phyloP scores from a whole-genome alignment of 2,329 filamentous ascomycete species.

The Ophiostoma tasmaniense region DNA sequence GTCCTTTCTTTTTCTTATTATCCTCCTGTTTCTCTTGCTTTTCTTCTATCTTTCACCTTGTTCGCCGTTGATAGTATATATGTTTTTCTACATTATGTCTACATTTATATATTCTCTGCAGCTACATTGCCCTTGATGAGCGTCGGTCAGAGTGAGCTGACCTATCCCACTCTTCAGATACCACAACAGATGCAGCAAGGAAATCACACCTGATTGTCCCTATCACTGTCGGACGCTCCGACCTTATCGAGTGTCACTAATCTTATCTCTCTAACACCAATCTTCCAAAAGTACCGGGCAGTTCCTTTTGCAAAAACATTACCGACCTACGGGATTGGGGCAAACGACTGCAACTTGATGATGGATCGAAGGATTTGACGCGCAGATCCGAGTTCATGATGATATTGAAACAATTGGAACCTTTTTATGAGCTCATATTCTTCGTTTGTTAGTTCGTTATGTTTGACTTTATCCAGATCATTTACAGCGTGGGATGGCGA shows the following conservation, averaged over 20 bases:
- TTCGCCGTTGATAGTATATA: not conserved
- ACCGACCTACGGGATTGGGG: not conserved
- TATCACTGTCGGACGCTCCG: not conserved
- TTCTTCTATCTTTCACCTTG: not conserved
- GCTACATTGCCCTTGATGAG: not conserved
- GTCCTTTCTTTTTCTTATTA: not conserved
- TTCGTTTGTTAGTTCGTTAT: not conserved
- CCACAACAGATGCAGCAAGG: not conserved
- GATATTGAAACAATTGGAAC: not conserved
- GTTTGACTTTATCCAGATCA: not conserved
- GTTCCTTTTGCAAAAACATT: not conserved
- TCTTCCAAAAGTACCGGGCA: not conserved
- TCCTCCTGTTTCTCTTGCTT: not conserved
- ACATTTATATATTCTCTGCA: no score
- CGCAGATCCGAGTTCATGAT: not conserved
- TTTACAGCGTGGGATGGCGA: not conserved
- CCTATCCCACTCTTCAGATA: slow-evolving; percentile 1
- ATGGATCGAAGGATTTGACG: not conserved
- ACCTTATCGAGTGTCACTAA: not conserved
- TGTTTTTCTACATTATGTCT: not conserved
- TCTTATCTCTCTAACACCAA: not conserved
- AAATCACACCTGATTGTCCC: not conserved
- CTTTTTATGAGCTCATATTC: not conserved
- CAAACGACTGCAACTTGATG: not conserved
- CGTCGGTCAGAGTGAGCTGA: not conserved